Evolutionary conservation across 2,329 filamentous ascomycete species (phyloP).

Genomic region (Neofusicoccum sp.): DNA sequence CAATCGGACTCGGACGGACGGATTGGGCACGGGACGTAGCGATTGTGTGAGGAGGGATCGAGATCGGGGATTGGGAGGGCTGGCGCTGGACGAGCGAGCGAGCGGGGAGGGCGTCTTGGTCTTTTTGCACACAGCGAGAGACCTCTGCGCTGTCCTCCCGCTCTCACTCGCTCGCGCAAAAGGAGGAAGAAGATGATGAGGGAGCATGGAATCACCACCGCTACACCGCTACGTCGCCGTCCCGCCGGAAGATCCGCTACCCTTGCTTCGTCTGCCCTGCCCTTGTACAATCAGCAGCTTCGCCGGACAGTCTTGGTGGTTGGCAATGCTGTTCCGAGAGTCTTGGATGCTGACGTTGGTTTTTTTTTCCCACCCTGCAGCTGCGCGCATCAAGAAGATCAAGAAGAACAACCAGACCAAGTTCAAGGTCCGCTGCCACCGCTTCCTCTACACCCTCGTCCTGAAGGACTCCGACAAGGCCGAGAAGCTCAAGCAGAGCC

Average conservation of each 20-base stretch:
- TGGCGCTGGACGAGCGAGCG: background rate
- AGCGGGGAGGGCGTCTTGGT: background rate
- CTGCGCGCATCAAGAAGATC: slow-evolving; percentile 75
- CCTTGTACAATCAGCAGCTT: too few relatives aligned
- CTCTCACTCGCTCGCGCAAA: too few relatives aligned
- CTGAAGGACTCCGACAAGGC: slow-evolving; percentile 99
- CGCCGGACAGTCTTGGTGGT: too few relatives aligned
- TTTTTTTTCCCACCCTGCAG: slow-evolving; percentile 30
- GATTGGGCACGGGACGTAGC: background rate
- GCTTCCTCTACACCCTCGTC: slow-evolving; percentile 95
- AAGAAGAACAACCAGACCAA: slow-evolving; percentile 89
- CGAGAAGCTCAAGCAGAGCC: slow-evolving; percentile 99
- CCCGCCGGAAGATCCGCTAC: too few relatives aligned
- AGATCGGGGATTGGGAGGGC: background rate
- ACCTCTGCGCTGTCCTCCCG: too few relatives aligned
- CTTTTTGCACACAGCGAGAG: too few relatives aligned
- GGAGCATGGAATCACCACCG: too few relatives aligned
- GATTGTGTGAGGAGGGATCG: background rate
- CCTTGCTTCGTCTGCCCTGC: too few relatives aligned
- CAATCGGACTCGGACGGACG: background rate
- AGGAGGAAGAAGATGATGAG: too few relatives aligned
- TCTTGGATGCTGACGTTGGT: background rate
- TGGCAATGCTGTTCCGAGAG: too few relatives aligned
- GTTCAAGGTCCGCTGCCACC: slow-evolving; percentile 99
- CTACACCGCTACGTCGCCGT: too few relatives aligned